Conservation (phyloP, 208 protist genomes). For the Acanthamoeba sp. region DNA sequence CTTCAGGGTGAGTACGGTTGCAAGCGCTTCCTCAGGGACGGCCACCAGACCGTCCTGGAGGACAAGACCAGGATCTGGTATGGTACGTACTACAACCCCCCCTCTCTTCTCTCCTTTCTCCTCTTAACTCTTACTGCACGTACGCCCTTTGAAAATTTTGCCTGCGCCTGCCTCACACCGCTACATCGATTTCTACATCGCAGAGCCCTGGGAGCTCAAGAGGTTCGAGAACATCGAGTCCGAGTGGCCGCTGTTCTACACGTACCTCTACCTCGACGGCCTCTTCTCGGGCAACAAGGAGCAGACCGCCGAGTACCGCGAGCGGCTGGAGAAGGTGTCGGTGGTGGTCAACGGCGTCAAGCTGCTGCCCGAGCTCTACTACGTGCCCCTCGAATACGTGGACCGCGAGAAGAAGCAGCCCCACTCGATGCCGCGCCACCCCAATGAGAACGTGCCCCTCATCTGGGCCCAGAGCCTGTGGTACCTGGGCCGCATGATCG, state of each 20-base stretch:
- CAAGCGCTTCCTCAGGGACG: slow-evolving; percentile 83
- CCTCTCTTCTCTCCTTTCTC: too few species aligned
- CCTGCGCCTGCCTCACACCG: too few species aligned
- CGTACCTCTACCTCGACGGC: slow-evolving; percentile 26
- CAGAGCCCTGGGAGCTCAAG: slow-evolving; percentile 80
- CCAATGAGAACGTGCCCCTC: slow-evolving; percentile 70
- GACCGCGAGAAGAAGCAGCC: slow-evolving; percentile 72
- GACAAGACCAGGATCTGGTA: slow-evolving; percentile 44
- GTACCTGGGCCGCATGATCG: slow-evolving; percentile 64
- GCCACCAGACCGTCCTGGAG: slow-evolving; percentile 67
- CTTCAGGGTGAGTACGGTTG: slow-evolving; percentile 79
- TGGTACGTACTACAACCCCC: neutral
- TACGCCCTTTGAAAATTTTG: too few species aligned
- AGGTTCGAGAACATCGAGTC: slow-evolving; percentile 83
- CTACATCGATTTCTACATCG: too few species aligned
- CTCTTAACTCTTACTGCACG: too few species aligned
- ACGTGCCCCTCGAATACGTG: slow-evolving; percentile 74
- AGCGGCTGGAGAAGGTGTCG: slow-evolving; percentile 16
- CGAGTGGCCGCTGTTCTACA: slow-evolving; percentile 74
- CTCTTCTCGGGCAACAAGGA: slow-evolving; percentile 46
- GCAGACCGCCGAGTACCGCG: slow-evolving; percentile 23
- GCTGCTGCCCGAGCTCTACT: slow-evolving; percentile 78
- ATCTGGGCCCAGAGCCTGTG: slow-evolving; percentile 81
- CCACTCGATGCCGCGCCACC: slow-evolving; percentile 72
- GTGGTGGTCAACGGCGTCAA: slow-evolving; percentile 1